Evolutionary conservation across 2,329 filamentous ascomycete species (phyloP).

Genomic region (Thielaviopsis ethacetica): DNA sequence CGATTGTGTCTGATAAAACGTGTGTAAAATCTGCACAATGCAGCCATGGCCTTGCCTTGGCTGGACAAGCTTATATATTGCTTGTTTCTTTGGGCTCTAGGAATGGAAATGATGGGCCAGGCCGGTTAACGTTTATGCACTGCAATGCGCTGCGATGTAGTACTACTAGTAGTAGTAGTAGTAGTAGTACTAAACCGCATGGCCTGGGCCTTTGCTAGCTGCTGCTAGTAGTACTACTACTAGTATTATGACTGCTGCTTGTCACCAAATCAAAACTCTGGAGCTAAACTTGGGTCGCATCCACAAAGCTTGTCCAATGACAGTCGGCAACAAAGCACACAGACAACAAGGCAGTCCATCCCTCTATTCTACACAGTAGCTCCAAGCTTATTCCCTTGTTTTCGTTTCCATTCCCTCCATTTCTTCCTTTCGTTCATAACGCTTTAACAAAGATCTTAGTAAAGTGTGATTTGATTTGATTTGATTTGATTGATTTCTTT

Average conservation of each 20-base stretch:
- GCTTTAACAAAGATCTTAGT: background rate
- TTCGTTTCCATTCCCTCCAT: background rate
- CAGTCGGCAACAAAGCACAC: background rate
- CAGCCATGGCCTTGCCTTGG: background rate
- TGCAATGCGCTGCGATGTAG: too few species aligned
- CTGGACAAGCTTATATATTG: background rate
- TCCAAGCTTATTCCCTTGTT: background rate
- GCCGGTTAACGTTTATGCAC: background rate
- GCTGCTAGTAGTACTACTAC: background rate
- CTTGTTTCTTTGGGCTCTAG: background rate
- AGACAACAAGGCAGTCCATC: background rate
- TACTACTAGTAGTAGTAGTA: too few species aligned
- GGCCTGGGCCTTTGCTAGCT: background rate
- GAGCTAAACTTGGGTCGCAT: background rate
- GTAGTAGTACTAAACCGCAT: too few species aligned
- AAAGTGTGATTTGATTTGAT: background rate
- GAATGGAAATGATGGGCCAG: background rate
- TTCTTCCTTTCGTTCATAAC: background rate
- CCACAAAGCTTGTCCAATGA: background rate
- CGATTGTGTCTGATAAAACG: background rate
- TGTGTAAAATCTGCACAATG: background rate
- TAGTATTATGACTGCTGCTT: background rate
- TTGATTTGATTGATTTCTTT: conserved; percentile 1
- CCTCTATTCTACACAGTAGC: background rate
- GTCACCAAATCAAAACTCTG: background rate